Evolutionary conservation across 768 basidiomycete species (phyloP), one percentile per base, ranked within the genome.

Genomic region (Termitomyces sp.): DNA sequence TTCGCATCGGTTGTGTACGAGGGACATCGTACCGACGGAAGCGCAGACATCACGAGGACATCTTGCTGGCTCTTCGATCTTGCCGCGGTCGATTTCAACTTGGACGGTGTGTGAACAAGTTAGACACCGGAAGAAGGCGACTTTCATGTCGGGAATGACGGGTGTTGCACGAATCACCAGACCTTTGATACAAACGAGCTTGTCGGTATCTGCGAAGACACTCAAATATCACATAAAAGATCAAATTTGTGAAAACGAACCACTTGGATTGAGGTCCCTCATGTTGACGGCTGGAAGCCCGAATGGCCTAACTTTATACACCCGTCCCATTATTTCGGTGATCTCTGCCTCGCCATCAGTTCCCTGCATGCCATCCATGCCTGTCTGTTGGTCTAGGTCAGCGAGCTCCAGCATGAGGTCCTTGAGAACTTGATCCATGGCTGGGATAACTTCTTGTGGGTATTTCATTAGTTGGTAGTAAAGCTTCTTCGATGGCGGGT

Each of bases 141-240:
- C 85, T 74, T 96, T 95, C 97, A 99, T 98, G 73, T 99, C 97
- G 4, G 97, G 97, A 58, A 98, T 98, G 66, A 99, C 90, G 12
- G 96, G 93, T 0, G 97, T 98, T 0, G 95, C 92, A 24, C 97
- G 90, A 60, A 99, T 98, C 65, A 98, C 94, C 7, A 99, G 85
- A 57, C 97, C 97, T 70, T 96, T 97, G 75, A 99, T 89, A 57
- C 85, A 88, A 20, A 97, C 90, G 20, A 99, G 86, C 72, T 98
- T 97, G 80, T 99, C 97, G 64, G 97, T 99, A 68, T 99, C 97
- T 98, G 60, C 35, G 56, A 47, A 56, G 26, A 35, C 13, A 12
- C 30, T 30, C 16, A 46, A 26, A 47, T 40, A 35, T 36, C 22
- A 22, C 16, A 50, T 47, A 10, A 42, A 54, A 44, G 20, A 52